A percentile compares a stretch with the other conserved stretches of the same genome.
Conservation (phyloP, 1,284 basidiomycete genomes). For the Ganoderma leucocontextum region DNA sequence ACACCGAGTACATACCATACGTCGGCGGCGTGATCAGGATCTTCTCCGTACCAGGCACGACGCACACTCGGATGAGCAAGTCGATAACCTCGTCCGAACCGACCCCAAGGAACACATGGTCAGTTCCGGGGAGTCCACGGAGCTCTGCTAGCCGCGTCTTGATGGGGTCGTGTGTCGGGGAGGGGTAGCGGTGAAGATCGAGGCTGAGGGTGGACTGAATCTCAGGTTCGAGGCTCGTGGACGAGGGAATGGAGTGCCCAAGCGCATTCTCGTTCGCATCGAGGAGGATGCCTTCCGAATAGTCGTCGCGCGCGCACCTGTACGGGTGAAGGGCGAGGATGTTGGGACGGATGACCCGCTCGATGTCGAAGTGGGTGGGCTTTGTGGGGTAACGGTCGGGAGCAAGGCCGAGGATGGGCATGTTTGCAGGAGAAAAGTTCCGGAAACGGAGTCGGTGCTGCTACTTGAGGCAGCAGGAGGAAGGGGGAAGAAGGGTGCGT, state of each 20-base stretch:
- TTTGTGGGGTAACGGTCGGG: constrained; percentile 53
- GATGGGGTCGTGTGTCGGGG: constrained; percentile 83
- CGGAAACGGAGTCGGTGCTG: not conserved
- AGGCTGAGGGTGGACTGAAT: constrained; percentile 51
- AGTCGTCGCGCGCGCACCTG: constrained; percentile 97
- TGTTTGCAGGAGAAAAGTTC: constrained; percentile 31
- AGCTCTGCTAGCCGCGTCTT: constrained; percentile 81
- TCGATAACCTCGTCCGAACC: constrained; percentile 98
- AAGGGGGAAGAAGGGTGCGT: constrained; percentile 5
- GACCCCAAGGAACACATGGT: constrained; percentile 93
- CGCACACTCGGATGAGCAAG: constrained; percentile 90
- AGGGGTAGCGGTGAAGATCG: constrained; percentile 87
- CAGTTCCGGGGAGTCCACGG: constrained; percentile 68
- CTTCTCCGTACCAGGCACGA: constrained; percentile 83
- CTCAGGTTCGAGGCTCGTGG: constrained; percentile 40
- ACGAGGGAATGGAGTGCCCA: constrained; percentile 80
- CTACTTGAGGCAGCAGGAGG: not conserved
- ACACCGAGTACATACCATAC: constrained; percentile 98
- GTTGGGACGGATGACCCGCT: constrained; percentile 90
- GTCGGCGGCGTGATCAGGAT: constrained; percentile 93
- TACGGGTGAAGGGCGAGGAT: constrained; percentile 94
- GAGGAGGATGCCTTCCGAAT: constrained; percentile 91
- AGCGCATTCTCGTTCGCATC: constrained; percentile 98
- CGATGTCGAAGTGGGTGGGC: constrained; percentile 85
- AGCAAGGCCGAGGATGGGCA: constrained; percentile 56